phyloP scores from a whole-genome alignment of 352 stramenopile species.

The Pythium phragmiticola region DNA sequence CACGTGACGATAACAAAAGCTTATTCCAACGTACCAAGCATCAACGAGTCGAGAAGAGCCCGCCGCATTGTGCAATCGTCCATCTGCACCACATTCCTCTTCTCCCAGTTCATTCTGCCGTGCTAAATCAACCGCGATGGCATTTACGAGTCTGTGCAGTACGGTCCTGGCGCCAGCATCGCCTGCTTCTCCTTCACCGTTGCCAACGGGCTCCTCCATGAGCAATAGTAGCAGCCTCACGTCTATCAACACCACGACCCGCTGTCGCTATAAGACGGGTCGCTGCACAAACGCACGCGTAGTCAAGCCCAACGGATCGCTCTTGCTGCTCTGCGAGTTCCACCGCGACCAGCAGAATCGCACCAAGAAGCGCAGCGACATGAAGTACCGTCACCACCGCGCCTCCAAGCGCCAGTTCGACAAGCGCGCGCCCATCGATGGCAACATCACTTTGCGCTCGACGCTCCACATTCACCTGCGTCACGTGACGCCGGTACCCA shows the following conservation, averaged over 20 bases:
- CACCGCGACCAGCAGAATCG: constrained; percentile 82
- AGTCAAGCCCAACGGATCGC: constrained; percentile 71
- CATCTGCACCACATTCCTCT: not conserved
- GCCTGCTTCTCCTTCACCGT: not conserved
- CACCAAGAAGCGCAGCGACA: constrained; percentile 86
- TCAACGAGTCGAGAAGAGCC: not conserved
- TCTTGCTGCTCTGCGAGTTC: constrained; percentile 78
- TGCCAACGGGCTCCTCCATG: not conserved
- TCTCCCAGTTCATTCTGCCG: not conserved
- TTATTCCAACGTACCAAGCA: not conserved
- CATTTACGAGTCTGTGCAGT: not conserved
- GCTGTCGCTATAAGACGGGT: constrained; percentile 82
- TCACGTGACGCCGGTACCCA: too few relatives aligned
- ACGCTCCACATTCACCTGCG: too few relatives aligned
- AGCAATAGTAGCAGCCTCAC: not conserved
- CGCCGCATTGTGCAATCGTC: not conserved
- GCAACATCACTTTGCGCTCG: not conserved
- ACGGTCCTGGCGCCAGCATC: not conserved
- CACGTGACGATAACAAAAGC: not conserved
- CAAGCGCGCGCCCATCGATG: constrained; percentile 2
- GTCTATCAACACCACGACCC: constrained; percentile 1
- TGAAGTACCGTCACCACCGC: constrained; percentile 73
- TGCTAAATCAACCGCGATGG: not conserved
- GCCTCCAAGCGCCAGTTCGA: constrained; percentile 49
- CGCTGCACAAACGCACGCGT: constrained; percentile 67